Percentiles rank a stretch among this genome's conserved stretches.
Conservation (phyloP, 2,329 filamentous ascomycete species). For the Ceratocystiopsis minuta region DNA sequence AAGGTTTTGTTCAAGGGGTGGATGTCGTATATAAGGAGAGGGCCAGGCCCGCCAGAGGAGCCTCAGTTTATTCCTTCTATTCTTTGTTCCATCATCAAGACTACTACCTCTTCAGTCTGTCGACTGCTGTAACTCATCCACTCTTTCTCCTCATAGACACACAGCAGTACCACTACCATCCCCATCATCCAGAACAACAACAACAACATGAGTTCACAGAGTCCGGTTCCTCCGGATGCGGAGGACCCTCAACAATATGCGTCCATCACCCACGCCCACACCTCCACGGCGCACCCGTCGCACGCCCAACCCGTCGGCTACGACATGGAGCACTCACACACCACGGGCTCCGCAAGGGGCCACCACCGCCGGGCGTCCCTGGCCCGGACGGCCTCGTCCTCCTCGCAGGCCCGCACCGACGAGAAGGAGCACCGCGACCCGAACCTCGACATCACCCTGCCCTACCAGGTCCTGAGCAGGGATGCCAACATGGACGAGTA, state of each 20-base stretch:
- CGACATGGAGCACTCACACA: not conserved
- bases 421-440: conserved; percentile 13
- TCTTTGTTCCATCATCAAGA: no score
- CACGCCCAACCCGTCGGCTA: not conserved
- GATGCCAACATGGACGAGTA: conserved; percentile 39
- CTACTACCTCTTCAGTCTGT: no score
- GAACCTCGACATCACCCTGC: conserved; percentile 27
- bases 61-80: no score
- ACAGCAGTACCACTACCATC: no score
- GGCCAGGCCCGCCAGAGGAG: no score
- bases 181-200: not conserved
- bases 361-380: not conserved
- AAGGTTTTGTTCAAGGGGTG: no score
- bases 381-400: no score
- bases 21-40: no score
- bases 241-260: not conserved
- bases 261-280: conserved; percentile 5
- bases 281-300: conserved; percentile 1
- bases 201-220: not conserved
- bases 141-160: no score
- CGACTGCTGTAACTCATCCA: no score
- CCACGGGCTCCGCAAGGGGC: not conserved
- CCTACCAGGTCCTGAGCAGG: conserved; percentile 34
- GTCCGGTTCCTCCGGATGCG: conserved; percentile 1
- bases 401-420: not conserved